phyloP scores from a whole-genome alignment of 352 stramenopile species.

The Phytophthora pisi region DNA sequence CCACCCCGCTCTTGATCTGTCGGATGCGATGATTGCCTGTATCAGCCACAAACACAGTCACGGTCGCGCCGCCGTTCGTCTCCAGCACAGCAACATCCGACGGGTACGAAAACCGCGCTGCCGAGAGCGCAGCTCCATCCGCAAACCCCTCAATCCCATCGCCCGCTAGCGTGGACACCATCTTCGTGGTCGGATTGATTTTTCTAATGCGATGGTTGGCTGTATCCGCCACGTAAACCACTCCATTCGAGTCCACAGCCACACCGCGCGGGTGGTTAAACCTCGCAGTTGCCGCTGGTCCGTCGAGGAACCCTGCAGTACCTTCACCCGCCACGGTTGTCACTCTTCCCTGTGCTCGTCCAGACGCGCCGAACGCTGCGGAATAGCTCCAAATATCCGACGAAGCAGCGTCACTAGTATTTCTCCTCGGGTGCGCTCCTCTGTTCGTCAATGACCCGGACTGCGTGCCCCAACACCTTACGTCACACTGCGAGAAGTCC shows the following conservation, averaged over 20 bases:
- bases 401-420: slow-evolving; percentile 45
- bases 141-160: slow-evolving; percentile 50
- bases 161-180: slow-evolving; percentile 62
- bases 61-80: slow-evolving; percentile 27
- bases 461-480: slow-evolving; percentile 91
- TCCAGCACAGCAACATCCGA: slow-evolving; percentile 73
- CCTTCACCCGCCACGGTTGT: slow-evolving; percentile 91
- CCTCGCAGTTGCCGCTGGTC: slow-evolving; percentile 52
- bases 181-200: slow-evolving; percentile 58
- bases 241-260: slow-evolving; percentile 89
- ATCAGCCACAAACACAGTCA: slow-evolving; percentile 76
- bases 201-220: slow-evolving; percentile 93
- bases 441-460: slow-evolving; percentile 43
- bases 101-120: slow-evolving; percentile 70
- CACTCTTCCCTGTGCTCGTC: slow-evolving; percentile 89
- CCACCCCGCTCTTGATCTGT: slow-evolving; percentile 62
- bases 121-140: slow-evolving; percentile 46
- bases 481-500: slow-evolving; percentile 89
- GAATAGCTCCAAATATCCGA: slow-evolving; percentile 78
- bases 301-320: slow-evolving; percentile 80
- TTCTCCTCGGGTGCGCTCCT: slow-evolving; percentile 42
- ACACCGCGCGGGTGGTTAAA: slow-evolving; percentile 93
- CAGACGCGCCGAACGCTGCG: slow-evolving; percentile 28
- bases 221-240: slow-evolving; percentile 96
- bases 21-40: slow-evolving; percentile 87